These are phyloP conservation scores for Kurtzmaniella fragi DNA, from an alignment of 805 yeast genomes.

Conservation along the genomic window DNA sequence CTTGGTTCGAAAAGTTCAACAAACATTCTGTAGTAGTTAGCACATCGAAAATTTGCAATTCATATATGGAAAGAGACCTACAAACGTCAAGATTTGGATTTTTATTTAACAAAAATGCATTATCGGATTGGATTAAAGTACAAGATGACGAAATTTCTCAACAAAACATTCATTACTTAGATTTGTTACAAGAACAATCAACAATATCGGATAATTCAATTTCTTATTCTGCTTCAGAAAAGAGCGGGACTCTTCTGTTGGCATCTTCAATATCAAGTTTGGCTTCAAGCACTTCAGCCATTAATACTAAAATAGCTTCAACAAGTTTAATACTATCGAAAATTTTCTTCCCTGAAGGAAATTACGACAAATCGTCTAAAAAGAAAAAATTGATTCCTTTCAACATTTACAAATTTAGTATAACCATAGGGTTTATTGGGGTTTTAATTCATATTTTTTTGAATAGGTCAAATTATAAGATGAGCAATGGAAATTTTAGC, in stretches of 20 bases:
- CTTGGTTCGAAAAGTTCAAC: conserved; percentile 91
- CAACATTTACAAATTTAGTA: conserved; percentile 26
- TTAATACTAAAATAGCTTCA: conserved; percentile 20
- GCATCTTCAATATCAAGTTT: conserved; percentile 31
- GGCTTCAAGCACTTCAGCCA: conserved; percentile 22
- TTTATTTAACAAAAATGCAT: conserved; percentile 1
- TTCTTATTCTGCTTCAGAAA: conserved; percentile 12
- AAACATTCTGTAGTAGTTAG: conserved; percentile 81
- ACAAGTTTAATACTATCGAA: conserved; percentile 28
- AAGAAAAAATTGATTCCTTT: conserved; percentile 9
- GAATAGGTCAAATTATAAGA: conserved; percentile 9
- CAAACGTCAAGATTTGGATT: conserved; percentile 6
- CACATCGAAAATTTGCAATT: conserved; percentile 51
- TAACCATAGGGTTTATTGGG: conserved; percentile 37
- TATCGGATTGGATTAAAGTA: conserved; percentile 11
- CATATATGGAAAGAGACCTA: conserved; percentile 5
- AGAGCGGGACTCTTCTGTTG: conserved; percentile 20
- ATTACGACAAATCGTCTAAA: conserved; percentile 6
- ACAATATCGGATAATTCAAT: conserved; percentile 7
- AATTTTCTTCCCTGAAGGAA: conserved; percentile 13
- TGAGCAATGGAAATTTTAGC: conserved; percentile 5
- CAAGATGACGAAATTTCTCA: conserved; percentile 31
- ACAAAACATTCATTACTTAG: conserved; percentile 21
- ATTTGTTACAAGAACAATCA: conserved; percentile 21
- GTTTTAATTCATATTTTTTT: conserved; percentile 30